phyloP scores from a whole-genome alignment of 192 early-diverging fungal genomes.

The Pecoramyces ruminantium region DNA sequence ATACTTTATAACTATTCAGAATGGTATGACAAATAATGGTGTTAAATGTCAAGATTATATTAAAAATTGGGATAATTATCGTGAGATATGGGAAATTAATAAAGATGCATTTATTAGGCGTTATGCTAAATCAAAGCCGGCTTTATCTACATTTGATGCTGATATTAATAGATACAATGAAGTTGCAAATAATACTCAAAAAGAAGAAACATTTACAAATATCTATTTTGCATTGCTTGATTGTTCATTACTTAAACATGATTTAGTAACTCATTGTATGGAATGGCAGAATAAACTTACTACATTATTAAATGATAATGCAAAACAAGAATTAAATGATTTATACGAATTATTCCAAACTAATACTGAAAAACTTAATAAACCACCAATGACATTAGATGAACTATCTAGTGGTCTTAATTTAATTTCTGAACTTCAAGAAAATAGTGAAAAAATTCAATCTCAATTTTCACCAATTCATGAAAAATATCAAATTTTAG shows the following conservation, averaged over 20 bases:
- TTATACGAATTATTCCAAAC: conserved; percentile 37
- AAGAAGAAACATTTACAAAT: conserved; percentile 48
- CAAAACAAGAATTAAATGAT: conserved; percentile 9
- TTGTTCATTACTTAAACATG: conserved; percentile 40
- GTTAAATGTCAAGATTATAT: conserved; percentile 37
- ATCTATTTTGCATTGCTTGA: conserved; percentile 42
- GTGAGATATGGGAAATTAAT: conserved; percentile 56
- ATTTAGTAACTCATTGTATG: conserved; percentile 39
- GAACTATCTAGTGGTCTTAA: conserved; percentile 29
- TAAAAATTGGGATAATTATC: conserved; percentile 43
- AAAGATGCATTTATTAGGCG: conserved; percentile 48
- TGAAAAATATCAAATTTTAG: conserved; percentile 41
- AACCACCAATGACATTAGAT: conserved; percentile 35
- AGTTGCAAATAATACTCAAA: conserved; percentile 49
- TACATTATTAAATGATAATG: conserved; percentile 37
- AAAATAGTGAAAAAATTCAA: conserved; percentile 23
- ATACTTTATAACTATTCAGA: conserved; percentile 33
- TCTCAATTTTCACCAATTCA: conserved; percentile 35
- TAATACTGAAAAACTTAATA: conserved; percentile 21
- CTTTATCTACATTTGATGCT: conserved; percentile 41
- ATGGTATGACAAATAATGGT: conserved; percentile 38
- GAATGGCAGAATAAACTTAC: conserved; percentile 45
- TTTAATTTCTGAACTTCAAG: conserved; percentile 27
- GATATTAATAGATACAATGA: conserved; percentile 53
- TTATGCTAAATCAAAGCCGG: conserved; percentile 46